Evolutionary conservation across 176 grass and related monocot genomes (phyloP).

Genomic region (Carex scoparia): DNA sequence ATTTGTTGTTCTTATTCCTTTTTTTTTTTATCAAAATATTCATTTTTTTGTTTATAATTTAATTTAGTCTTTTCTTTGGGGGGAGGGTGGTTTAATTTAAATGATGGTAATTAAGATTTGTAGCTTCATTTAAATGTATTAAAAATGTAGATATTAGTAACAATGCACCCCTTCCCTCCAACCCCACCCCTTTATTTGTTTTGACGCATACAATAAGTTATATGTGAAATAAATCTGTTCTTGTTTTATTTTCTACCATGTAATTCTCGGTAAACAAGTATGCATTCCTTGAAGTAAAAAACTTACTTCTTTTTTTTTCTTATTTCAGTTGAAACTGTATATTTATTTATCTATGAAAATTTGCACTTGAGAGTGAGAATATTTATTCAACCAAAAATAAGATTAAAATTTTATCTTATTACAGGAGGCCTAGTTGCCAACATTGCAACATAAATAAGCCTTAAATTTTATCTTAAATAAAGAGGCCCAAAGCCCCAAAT

Average conservation of each 20-base stretch:
- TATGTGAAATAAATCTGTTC: not conserved
- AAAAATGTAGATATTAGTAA: constrained; percentile 7
- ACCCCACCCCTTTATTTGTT: not conserved
- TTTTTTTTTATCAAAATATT: not conserved
- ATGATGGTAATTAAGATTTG: constrained; percentile 14
- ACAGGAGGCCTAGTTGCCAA: not conserved
- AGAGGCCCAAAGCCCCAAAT: not conserved
- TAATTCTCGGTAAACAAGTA: not conserved
- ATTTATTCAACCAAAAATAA: not conserved
- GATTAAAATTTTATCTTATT: too few relatives aligned
- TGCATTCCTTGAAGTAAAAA: not conserved
- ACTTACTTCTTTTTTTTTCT: not conserved
- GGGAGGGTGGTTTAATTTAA: not conserved
- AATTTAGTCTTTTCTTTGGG: not conserved
- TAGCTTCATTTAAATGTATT: constrained; percentile 11
- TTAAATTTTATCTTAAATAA: not conserved
- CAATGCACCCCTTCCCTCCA: not conserved
- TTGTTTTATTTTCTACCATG: not conserved
- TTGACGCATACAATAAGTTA: not conserved
- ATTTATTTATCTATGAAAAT: not conserved
- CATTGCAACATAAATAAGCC: not conserved
- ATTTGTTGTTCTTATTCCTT: not conserved
- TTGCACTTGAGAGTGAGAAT: not conserved
- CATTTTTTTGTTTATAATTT: not conserved
- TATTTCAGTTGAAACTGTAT: not conserved